Evolutionary conservation across 345 rosid species (phyloP).

Genomic region (Geranium brycei): DNA sequence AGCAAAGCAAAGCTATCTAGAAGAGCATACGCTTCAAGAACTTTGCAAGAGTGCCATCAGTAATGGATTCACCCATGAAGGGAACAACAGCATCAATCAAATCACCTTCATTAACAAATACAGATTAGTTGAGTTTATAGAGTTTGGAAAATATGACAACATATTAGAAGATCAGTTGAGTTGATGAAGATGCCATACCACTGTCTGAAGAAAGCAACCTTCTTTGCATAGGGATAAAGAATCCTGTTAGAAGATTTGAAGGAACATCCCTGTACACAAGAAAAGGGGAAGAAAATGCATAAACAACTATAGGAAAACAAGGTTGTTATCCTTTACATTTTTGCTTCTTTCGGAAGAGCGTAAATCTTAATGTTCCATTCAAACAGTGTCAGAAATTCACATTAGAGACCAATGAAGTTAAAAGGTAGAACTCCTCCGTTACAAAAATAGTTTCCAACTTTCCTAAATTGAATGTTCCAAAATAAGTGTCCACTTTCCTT

Average conservation of each 20-base stretch:
- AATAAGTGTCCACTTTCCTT: no score
- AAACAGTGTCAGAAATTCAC: neutral
- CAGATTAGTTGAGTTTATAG: neutral
- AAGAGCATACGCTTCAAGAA: constrained; percentile 56
- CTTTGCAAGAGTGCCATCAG: constrained; percentile 67
- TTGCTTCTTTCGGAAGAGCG: neutral
- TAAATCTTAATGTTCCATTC: neutral
- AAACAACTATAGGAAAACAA: neutral
- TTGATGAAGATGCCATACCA: neutral
- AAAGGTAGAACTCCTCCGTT: neutral
- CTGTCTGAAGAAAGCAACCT: neutral
- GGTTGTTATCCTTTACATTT: neutral
- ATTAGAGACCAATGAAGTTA: neutral
- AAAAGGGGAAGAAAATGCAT: neutral
- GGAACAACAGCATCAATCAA: constrained; percentile 70
- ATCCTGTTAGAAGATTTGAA: neutral
- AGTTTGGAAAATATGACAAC: no score
- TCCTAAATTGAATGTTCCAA: no score
- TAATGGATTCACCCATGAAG: constrained; percentile 78
- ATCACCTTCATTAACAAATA: constrained; percentile 27
- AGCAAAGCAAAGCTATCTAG: neutral
- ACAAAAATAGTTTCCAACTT: no score
- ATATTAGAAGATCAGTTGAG: no score
- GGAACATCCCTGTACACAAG: neutral
- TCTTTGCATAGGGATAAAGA: neutral